These are phyloP conservation scores for Magnolia changhungtana DNA, from an alignment of 164 flowering plant species.

Conservation along the genomic window DNA sequence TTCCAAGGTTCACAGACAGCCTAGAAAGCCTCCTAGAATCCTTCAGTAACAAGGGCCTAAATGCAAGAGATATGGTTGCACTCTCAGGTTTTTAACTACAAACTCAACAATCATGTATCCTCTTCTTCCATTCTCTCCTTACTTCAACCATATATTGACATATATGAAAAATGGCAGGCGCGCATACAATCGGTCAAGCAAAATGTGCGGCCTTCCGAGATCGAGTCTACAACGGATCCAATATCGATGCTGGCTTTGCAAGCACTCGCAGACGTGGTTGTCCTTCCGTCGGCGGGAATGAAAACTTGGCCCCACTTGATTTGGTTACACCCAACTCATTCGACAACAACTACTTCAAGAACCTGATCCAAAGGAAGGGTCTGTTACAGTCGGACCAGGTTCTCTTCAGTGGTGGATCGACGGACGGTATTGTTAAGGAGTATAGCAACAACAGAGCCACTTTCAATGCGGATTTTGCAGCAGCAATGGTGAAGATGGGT, in stretches of 20 bases:
- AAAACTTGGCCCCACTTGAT: constrained; percentile 43
- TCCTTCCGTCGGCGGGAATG: constrained; percentile 24
- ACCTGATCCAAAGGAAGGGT: constrained; percentile 21
- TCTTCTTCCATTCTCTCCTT: not conserved
- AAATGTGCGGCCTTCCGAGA: constrained; percentile 26
- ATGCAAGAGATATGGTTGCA: constrained; percentile 5
- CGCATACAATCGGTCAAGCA: constrained; percentile 46
- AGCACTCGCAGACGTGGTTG: constrained; percentile 31
- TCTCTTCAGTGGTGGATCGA: constrained; percentile 16
- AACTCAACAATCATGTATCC: not conserved
- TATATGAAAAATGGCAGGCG: constrained; percentile 11
- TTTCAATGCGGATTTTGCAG: constrained; percentile 12
- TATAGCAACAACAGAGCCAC: constrained; percentile 5
- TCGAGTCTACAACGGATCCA: constrained; percentile 33
- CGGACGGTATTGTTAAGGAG: constrained; percentile 6
- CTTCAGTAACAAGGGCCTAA: constrained; percentile 7
- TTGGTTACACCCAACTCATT: constrained; percentile 41
- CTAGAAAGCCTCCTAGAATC: not conserved
- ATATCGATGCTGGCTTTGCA: constrained; percentile 44
- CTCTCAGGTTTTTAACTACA: constrained; percentile 10
- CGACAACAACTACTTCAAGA: constrained; percentile 50
- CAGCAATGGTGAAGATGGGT: constrained; percentile 22
- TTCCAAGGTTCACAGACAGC: constrained; percentile 6
- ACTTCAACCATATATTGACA: not conserved
- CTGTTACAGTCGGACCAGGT: constrained; percentile 15